These are phyloP conservation scores for Hydrangea macrophylla DNA, from an alignment of 148 eudicot genomes.

Conservation along the genomic window DNA sequence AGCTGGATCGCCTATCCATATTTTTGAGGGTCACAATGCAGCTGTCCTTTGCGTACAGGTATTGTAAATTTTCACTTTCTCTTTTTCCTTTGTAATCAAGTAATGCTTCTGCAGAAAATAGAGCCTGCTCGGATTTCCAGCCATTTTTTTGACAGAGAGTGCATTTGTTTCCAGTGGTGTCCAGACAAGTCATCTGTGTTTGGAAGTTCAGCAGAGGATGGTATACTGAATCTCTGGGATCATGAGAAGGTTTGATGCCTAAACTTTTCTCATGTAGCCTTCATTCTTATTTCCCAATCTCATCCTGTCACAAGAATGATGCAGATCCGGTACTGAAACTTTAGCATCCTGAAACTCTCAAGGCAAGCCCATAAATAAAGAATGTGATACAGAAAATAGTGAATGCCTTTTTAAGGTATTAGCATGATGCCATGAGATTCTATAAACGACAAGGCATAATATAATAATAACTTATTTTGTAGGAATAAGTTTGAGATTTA, in stretches of 20 bases:
- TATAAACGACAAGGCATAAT: neutral
- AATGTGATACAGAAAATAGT: neutral
- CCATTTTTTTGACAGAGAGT: neutral
- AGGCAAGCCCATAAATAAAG: neutral
- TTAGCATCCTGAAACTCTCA: no score
- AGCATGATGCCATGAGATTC: neutral
- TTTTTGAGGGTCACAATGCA: constrained; percentile 69
- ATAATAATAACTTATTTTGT: neutral
- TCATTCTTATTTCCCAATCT: neutral
- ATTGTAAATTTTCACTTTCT: neutral
- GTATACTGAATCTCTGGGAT: constrained; percentile 90
- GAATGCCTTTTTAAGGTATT: neutral
- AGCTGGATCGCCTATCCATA: no score
- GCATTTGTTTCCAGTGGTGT: constrained; percentile 67
- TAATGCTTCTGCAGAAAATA: constrained; percentile 1
- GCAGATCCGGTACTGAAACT: neutral
- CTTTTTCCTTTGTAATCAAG: neutral
- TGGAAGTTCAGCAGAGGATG: constrained; percentile 98
- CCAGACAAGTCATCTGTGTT: constrained; percentile 79
- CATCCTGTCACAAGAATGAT: neutral
- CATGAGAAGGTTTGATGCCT: constrained; percentile 54
- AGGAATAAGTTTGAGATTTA: no score
- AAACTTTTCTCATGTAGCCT: neutral
- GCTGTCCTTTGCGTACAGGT: constrained; percentile 92
- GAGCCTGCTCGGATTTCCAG: constrained; percentile 1